Base-by-base conservation (phyloP, 805 yeast species). In the Ogataea kodamae region DNA sequence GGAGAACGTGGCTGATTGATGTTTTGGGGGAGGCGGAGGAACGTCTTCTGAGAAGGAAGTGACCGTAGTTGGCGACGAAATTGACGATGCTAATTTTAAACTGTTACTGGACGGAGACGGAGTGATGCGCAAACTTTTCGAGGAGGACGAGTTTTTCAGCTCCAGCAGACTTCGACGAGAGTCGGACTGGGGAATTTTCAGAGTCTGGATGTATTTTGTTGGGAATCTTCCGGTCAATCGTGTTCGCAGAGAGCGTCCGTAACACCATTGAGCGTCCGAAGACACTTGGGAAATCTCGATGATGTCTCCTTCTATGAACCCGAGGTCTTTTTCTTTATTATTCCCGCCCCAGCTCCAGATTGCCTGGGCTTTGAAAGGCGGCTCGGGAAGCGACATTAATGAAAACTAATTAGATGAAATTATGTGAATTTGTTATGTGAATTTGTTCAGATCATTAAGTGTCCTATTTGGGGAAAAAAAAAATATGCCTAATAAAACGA, bases 261-360 rank as follows among this genome's bases (percentile, higher is more conserved):
- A 84, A 82, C 90, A 88, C 94, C 95, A 87, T 50, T 79, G 79
- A 12, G 95, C 96, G 53, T 92, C 95, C 4, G 90, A 85, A 8
- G 76, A 64, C 39, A 77, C 69, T 33, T 78, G 72, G 3, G 45
- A 31, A 4, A 92, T 95, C 43, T 87, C 95, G 48, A 92, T 85
- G 31, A 85, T 65, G 54, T 92, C 97, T 31, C 94, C 95, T 61
- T 92, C 97, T 13, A 89, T 72, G 55, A 92, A 92, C 1, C 97
- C 97, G 25, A 92, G 67, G 54, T 92, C 97, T 32, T 45, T 39
- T 28, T 84, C 82, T 35, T 79, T 84, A 50, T 83, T 77, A 51
- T 87, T 88, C 10, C 96, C 97, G 13, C 96, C 80, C 96, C 96
- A 89, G 15, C 96, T 86, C 54, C 84, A 90, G 23, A 74, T 73